Base-by-base conservation (phyloP, 306 rosid genomes). In the Glycyrrhiza uralensis region DNA sequence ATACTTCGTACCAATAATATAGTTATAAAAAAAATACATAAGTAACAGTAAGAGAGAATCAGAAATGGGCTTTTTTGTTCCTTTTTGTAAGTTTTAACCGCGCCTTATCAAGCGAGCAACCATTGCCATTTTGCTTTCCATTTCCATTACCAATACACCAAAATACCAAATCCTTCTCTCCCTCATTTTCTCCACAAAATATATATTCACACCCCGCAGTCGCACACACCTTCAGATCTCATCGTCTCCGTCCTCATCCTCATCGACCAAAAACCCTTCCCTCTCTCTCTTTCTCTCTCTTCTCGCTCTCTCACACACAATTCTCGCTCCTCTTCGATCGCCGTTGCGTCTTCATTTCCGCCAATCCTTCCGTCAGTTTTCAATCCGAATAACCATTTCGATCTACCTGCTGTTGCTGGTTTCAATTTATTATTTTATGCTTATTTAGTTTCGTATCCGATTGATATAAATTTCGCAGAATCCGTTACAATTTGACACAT, bases 161-260 rank as follows among this genome's bases (percentile, higher is more conserved):
- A 52, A 75, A 75, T 12, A 24, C 75, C 74, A 58, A 17, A 57
- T 24, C 66, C 26, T 51, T 41, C 42, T 69, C 68, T 71, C 60
- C 65, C 76, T 33, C 20, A 15, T 49, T 77, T 61, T 77, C 80
- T 51, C 69, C 50, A 68, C 51, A 50, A 33, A 83, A 61, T 54
- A 79, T 61, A 77, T 22, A 81, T 59, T 56, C 90, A 11, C 36
- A 81, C 75, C 56, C 75, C 71, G 83, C 83, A 72, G 76, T 64
- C 69, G 69, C 71, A 26, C 87, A 26, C 79, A 64, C 72, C 90
- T 76, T 87, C 97, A 87, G 87, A 90, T 86, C 97, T 90, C 96
- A 83, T 83, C 84, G 76, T 76, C 64, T 28, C 20, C 23, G 14
- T 35, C 42, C 6, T 61, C 73, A 20, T 38, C 83, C 6, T 47